These are phyloP conservation scores for Chytridiales sp. DNA, from an alignment of 371 early-diverging fungal genomes.

Conservation along the genomic window DNA sequence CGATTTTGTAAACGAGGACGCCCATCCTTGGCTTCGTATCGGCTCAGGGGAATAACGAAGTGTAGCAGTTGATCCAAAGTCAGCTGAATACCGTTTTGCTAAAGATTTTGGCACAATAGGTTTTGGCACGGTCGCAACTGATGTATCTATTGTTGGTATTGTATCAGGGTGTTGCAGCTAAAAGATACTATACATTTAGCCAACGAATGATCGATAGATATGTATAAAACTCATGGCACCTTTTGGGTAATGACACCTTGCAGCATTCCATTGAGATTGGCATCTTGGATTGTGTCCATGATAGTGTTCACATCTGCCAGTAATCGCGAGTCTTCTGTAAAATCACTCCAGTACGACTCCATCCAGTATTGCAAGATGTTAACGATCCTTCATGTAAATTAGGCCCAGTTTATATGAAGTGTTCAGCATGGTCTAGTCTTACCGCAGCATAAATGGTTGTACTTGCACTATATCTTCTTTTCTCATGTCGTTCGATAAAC, in stretches of 20 bases:
- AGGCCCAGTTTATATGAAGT: not conserved
- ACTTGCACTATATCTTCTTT: slow-evolving; percentile 26
- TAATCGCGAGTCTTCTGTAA: slow-evolving; percentile 38
- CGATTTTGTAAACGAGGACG: slow-evolving; percentile 8
- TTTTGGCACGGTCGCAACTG: slow-evolving; percentile 41
- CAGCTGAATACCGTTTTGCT: slow-evolving; percentile 30
- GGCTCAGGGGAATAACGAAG: slow-evolving; percentile 13
- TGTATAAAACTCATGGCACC: too few species aligned
- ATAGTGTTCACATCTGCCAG: slow-evolving; percentile 35
- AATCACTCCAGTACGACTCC: slow-evolving; percentile 57
- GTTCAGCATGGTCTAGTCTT: not conserved
- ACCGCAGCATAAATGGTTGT: slow-evolving; percentile 24
- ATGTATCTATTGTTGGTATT: slow-evolving; percentile 15
- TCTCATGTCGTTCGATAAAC: slow-evolving; percentile 17
- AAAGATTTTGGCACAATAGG: slow-evolving; percentile 52
- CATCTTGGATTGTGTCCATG: slow-evolving; percentile 37
- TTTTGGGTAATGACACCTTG: slow-evolving; percentile 33
- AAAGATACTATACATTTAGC: not conserved
- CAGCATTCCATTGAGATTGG: slow-evolving; percentile 34
- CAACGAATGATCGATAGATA: not conserved
- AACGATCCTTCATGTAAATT: slow-evolving; percentile 29
- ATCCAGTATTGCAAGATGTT: slow-evolving; percentile 53
- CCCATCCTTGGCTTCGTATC: too few species aligned
- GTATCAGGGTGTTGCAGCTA: not conserved
- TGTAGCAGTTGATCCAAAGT: not conserved